Conservation (phyloP, 2,329 filamentous ascomycete species). For the Clarireedia paspali region DNA sequence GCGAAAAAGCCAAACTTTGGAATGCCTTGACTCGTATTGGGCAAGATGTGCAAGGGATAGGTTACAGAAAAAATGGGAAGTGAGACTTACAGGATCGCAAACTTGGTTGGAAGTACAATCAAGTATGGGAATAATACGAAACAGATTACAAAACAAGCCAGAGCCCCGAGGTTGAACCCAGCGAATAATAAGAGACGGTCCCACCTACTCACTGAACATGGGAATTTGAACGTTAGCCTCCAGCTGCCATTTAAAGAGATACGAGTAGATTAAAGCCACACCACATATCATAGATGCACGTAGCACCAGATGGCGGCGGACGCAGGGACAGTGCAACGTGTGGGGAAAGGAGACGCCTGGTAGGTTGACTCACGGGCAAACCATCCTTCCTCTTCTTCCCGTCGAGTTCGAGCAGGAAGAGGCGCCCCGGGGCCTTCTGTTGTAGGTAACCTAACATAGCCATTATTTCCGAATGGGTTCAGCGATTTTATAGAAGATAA, state of each 20-base stretch:
- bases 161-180: constrained; percentile 80
- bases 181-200: constrained; percentile 89
- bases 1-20: constrained; percentile 20
- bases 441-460: constrained; percentile 86
- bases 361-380: constrained; percentile 72
- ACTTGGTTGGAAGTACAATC: constrained; percentile 77
- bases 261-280: constrained; percentile 18
- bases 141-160: constrained; percentile 87
- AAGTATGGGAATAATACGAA: constrained; percentile 85
- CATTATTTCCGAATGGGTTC: constrained; percentile 80
- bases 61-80: constrained; percentile 11
- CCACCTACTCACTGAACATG: constrained; percentile 80
- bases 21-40: constrained; percentile 16
- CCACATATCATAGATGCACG: constrained; percentile 16
- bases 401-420: constrained; percentile 71
- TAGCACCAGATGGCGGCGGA: constrained; percentile 22
- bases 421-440: constrained; percentile 77
- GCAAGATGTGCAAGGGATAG: constrained; percentile 11
- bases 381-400: constrained; percentile 93
- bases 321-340: constrained; percentile 26
- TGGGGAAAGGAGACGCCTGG: constrained; percentile 11
- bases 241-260: constrained; percentile 15
- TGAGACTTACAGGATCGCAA: constrained; percentile 85
- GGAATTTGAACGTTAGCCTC: constrained; percentile 25
- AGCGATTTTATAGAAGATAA: constrained; percentile 73